These are phyloP conservation scores for Tubosaeta sp. DNA, from an alignment of 768 basidiomycete species.

Conservation along the genomic window DNA sequence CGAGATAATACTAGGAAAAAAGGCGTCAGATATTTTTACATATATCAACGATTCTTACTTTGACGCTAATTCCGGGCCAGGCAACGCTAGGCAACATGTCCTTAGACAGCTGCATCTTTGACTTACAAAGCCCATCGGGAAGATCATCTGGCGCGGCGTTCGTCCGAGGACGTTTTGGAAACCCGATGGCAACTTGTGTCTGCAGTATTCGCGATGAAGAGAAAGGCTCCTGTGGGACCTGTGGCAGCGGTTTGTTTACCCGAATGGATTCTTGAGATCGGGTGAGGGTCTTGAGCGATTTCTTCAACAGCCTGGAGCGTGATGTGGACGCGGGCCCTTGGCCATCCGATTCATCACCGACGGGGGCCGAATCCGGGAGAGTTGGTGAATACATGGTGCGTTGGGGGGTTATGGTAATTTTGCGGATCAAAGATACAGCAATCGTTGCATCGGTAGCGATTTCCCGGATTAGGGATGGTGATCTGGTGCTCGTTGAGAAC, in stretches of 20 bases:
- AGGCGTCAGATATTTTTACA: conserved; percentile 6
- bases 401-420: conserved; percentile 48
- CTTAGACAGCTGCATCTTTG: conserved; percentile 49
- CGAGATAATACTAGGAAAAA: conserved; percentile 59
- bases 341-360: conserved; percentile 42
- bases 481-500: conserved; percentile 61
- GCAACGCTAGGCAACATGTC: conserved; percentile 63
- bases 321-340: conserved; percentile 5
- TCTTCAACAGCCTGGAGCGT: conserved; percentile 27
- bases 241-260: conserved; percentile 25
- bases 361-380: conserved; percentile 46
- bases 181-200: conserved; percentile 55
- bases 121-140: conserved; percentile 67
- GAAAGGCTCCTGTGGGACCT: conserved; percentile 17
- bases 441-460: conserved; percentile 70
- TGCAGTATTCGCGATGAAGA: conserved; percentile 26
- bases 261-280: conserved; percentile 8
- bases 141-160: conserved; percentile 46
- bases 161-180: conserved; percentile 59
- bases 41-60: conserved; percentile 40
- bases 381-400: conserved; percentile 38
- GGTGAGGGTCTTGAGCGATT: conserved; percentile 24
- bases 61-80: conserved; percentile 63
- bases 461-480: conserved; percentile 51
- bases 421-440: conserved; percentile 60